Conservation (phyloP, 495 filamentous ascomycete genomes). For the Monascus purpureus region DNA sequence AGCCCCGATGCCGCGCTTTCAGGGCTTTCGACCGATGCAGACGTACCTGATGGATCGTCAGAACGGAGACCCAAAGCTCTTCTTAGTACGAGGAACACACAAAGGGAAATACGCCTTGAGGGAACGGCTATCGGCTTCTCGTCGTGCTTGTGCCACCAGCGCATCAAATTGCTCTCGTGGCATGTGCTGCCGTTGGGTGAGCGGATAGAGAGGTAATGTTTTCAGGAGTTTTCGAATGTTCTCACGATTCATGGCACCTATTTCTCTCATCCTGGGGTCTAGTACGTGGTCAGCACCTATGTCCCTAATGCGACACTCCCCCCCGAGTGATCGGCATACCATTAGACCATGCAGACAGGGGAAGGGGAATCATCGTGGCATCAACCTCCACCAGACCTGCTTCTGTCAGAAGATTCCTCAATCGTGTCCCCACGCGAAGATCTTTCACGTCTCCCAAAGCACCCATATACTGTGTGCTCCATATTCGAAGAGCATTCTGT, state of each 20-base stretch:
- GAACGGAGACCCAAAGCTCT: background rate
- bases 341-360: constrained; percentile 60
- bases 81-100: constrained; percentile 30
- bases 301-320: background rate
- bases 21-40: constrained; percentile 42
- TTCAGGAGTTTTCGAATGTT: constrained; percentile 48
- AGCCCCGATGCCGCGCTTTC: no score
- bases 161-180: constrained; percentile 45
- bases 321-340: constrained; percentile 31
- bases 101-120: constrained; percentile 68
- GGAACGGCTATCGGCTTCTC: constrained; percentile 48
- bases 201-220: constrained; percentile 49
- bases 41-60: constrained; percentile 37
- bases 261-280: constrained; percentile 49
- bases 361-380: constrained; percentile 53
- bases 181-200: constrained; percentile 44
- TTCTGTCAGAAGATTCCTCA: constrained; percentile 46
- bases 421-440: constrained; percentile 48
- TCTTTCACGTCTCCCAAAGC: constrained; percentile 57
- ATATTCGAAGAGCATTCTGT: constrained; percentile 54
- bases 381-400: constrained; percentile 68
- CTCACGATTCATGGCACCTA: constrained; percentile 45
- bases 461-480: constrained; percentile 56
- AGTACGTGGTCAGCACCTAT: background rate
- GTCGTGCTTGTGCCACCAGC: constrained; percentile 49